A percentile compares a stretch with the other conserved stretches of the same genome.
phyloP scores from a whole-genome alignment of 371 early-diverging fungal species.

The Actinomortierella ambigua region DNA sequence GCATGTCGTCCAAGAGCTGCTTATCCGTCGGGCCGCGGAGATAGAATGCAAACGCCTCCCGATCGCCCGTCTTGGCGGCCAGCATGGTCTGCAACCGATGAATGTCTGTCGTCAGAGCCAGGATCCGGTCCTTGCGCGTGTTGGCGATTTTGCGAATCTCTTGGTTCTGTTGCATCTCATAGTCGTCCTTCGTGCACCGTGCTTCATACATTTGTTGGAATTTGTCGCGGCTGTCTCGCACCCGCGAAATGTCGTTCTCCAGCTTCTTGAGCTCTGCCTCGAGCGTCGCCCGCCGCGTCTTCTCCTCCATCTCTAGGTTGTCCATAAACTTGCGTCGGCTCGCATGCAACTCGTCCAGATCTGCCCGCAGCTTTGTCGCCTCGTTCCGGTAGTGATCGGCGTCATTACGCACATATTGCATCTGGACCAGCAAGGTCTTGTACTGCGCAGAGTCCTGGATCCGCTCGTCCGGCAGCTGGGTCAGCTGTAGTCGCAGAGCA shows the following conservation, averaged over 20 bases:
- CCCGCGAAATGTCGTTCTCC: slow-evolving; percentile 75
- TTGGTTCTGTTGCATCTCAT: slow-evolving; percentile 63
- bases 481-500: slow-evolving; percentile 53
- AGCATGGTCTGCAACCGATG: slow-evolving; percentile 69
- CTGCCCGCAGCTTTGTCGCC: slow-evolving; percentile 51
- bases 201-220: slow-evolving; percentile 76
- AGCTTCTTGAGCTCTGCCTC: slow-evolving; percentile 70
- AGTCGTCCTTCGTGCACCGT: slow-evolving; percentile 68
- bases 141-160: slow-evolving; percentile 73
- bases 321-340: slow-evolving; percentile 64
- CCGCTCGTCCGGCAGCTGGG: slow-evolving; percentile 52
- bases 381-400: slow-evolving; percentile 56
- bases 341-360: slow-evolving; percentile 75
- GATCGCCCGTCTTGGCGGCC: slow-evolving; percentile 67
- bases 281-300: slow-evolving; percentile 60
- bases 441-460: slow-evolving; percentile 52
- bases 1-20: slow-evolving; percentile 57
- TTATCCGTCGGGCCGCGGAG: slow-evolving; percentile 51
- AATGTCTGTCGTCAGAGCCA: slow-evolving; percentile 65
- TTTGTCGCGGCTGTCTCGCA: slow-evolving; percentile 81
- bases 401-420: slow-evolving; percentile 56
- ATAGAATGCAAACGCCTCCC: slow-evolving; percentile 73
- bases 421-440: slow-evolving; percentile 56
- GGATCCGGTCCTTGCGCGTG: slow-evolving; percentile 72
- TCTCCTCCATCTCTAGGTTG: slow-evolving; percentile 61